Evolutionary conservation across 495 filamentous ascomycete genomes (phyloP), one percentile per base, ranked within the genome.

Genomic region (Penicillium robsamsonii): DNA sequence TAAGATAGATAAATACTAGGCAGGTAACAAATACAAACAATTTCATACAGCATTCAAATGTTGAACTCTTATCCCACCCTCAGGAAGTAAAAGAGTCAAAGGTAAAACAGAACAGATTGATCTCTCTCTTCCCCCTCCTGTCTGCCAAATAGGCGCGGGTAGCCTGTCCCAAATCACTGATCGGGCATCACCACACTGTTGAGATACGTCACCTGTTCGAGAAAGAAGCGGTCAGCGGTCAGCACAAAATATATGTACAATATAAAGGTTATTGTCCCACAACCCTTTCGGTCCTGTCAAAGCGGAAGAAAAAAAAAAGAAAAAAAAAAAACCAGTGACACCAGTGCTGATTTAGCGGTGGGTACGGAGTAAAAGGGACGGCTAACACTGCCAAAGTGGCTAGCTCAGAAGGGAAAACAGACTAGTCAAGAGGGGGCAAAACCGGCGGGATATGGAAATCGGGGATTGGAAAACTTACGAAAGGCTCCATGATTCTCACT

Each of bases 151-250:
- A 52, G 25, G 9, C 38, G 50, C 50, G 50, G 25, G 50, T 43
- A 37, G 25, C 17, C 17, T 52, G 22, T 31, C 38, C 24, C 30
- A 37, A 52, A 53, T 27, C 55, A 69, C 38, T 50, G 58, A 67
- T 89, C 86, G 22, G 86, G 86, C 85, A 84, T 86, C 54, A 86
- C 81, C 25, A 84, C 75, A 57, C 75, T 79, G 57, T 87, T 87
- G 35, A 87, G 73, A 70, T 81, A 84, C 50, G 80, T 79, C 31
- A 87, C 76, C 83, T 86, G 56, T 66, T 47, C 29, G 37, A 51
- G 37, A 56, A 33, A 69, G 53, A 46, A 66, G 63, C 64, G 60
- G 69, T 73, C 66, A 73, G 62, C 52, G 47, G 59, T 41, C 51
- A 54, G n/a, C 44, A 54, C 33, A 54, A 38, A 42, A 22, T 35